A percentile compares a stretch with the other conserved stretches of the same genome.
Evolutionary conservation across 306 rosid species (phyloP).

Genomic region (Betula pendula): DNA sequence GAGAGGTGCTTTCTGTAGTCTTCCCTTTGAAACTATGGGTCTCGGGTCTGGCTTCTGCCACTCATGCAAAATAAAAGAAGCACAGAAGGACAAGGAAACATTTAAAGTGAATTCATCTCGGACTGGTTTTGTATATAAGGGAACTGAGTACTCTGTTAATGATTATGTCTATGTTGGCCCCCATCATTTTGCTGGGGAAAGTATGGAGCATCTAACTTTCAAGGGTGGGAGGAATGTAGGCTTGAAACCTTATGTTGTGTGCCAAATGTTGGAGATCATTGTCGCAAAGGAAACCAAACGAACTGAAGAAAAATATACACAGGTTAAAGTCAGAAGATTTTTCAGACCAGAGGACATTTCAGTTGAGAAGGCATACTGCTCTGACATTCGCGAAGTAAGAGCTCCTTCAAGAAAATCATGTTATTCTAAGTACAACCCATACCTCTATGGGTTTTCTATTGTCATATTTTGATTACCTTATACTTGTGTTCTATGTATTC

Average conservation of each 20-base stretch:
- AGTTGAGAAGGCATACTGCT: slow-evolving; percentile 58
- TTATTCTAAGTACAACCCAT: background rate
- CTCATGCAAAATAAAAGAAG: slow-evolving; percentile 63
- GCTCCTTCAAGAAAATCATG: background rate
- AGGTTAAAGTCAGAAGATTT: slow-evolving; percentile 79
- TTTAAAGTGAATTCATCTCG: slow-evolving; percentile 56
- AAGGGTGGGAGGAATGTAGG: slow-evolving; percentile 92
- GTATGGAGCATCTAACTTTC: slow-evolving; percentile 47
- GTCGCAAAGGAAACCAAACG: slow-evolving; percentile 47
- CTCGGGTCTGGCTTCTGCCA: slow-evolving; percentile 73
- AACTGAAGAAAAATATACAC: slow-evolving; percentile 45
- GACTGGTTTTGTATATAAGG: slow-evolving; percentile 55
- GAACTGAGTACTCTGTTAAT: slow-evolving; percentile 57
- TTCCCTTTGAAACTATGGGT: slow-evolving; percentile 66
- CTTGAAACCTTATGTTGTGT: slow-evolving; percentile 72
- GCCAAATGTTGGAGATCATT: slow-evolving; percentile 72
- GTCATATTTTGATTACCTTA: background rate
- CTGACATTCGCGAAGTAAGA: slow-evolving; percentile 56
- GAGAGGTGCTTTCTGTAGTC: slow-evolving; percentile 75
- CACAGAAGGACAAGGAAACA: slow-evolving; percentile 50
- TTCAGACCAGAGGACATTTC: slow-evolving; percentile 93
- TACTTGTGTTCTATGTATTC: background rate
- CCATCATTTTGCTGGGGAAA: slow-evolving; percentile 51
- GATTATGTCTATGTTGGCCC: slow-evolving; percentile 74
- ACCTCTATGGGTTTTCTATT: background rate